Conservation (phyloP, 176 grass and related monocot species). For the Phragmites australis region DNA sequence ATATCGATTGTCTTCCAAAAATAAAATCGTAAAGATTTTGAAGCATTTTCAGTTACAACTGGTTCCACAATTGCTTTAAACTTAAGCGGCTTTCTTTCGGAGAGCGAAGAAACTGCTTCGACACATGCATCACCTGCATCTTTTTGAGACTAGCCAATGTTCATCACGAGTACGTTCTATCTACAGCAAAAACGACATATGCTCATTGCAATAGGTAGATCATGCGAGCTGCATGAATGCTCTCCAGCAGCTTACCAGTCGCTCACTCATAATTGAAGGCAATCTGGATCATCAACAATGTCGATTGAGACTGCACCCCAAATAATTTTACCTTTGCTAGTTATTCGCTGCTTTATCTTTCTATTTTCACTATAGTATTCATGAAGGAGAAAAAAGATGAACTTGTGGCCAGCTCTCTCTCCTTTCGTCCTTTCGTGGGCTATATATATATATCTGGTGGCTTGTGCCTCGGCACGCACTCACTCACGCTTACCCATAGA, state of each 20-base stretch:
- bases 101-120: too few relatives aligned
- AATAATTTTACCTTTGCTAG: constrained; percentile 33
- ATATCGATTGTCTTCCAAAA: neutral
- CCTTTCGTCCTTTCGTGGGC: neutral
- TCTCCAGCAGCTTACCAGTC: neutral
- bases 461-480: constrained; percentile 38
- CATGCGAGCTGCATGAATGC: neutral
- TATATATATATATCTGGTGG: constrained; percentile 50
- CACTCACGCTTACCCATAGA: neutral
- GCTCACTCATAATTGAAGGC: constrained; percentile 22
- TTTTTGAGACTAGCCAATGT: too few relatives aligned
- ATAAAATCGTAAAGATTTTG: neutral
- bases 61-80: too few relatives aligned
- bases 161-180: neutral
- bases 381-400: neutral
- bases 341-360: constrained; percentile 17
- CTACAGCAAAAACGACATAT: neutral
- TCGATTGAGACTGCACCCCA: constrained; percentile 3
- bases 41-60: neutral
- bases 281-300: constrained; percentile 17
- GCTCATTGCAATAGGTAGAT: neutral
- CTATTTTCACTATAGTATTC: neutral
- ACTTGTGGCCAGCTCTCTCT: neutral
- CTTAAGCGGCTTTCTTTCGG: too few relatives aligned
- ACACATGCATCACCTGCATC: too few relatives aligned